A percentile compares a stretch with the other conserved stretches of the same genome.
phyloP scores from a whole-genome alignment of 257 asterid species.

The Gentiana straminea region DNA sequence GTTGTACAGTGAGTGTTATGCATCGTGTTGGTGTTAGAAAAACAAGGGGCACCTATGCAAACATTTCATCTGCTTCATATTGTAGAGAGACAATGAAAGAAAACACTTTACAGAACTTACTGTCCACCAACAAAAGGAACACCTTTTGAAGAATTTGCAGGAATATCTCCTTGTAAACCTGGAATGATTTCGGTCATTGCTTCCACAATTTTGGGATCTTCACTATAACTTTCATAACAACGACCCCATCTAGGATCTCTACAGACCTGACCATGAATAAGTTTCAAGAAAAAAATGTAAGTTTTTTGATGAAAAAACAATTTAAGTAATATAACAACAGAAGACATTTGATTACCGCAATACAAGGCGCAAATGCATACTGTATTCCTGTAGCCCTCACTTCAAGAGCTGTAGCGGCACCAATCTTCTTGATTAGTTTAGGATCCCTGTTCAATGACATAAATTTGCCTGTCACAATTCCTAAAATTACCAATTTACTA shows the following conservation, averaged over 20 bases:
- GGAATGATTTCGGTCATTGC: conserved; percentile 66
- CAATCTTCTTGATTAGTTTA: conserved; percentile 40
- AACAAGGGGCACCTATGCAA: no score
- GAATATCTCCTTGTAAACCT: conserved; percentile 66
- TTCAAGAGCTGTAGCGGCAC: conserved; percentile 75
- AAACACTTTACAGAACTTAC: conserved; percentile 27
- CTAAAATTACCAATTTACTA: background rate
- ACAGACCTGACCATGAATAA: conserved; percentile 37
- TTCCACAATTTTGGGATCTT: conserved; percentile 47
- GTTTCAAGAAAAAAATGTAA: background rate
- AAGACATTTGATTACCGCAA: conserved; percentile 35
- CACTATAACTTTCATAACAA: conserved; percentile 74
- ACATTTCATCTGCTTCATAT: no score
- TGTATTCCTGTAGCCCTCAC: conserved; percentile 61
- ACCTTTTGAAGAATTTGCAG: conserved; percentile 38
- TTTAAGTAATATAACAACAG: background rate
- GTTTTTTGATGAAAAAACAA: background rate
- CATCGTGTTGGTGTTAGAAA: no score
- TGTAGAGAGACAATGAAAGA: no score
- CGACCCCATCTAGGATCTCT: conserved; percentile 93
- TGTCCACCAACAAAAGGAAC: conserved; percentile 52
- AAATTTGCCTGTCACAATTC: background rate
- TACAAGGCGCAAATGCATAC: conserved; percentile 58
- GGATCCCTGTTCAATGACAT: conserved; percentile 39
- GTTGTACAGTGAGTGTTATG: no score